These are phyloP conservation scores for Aspergillus brunneoviolaceus DNA, from an alignment of 2,329 filamentous ascomycete species.

Conservation along the genomic window DNA sequence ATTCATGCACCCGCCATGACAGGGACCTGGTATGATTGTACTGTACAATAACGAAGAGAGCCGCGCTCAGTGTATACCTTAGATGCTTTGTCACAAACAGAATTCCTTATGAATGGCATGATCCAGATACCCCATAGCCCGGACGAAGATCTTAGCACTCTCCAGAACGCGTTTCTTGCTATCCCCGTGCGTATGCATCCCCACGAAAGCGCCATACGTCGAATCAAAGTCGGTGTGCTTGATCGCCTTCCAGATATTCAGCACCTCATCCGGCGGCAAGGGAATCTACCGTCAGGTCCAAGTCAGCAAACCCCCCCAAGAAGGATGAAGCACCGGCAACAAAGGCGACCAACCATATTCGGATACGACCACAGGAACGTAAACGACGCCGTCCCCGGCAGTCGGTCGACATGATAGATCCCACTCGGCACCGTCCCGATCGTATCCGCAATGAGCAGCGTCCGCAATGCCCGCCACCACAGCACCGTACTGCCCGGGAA, in stretches of 20 bases:
- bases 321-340: background rate
- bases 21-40: background rate
- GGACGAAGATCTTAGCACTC: slow-evolving; percentile 73
- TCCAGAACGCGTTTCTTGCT: slow-evolving; percentile 68
- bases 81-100: slow-evolving; percentile 9
- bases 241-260: slow-evolving; percentile 68
- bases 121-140: slow-evolving; percentile 37
- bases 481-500: slow-evolving; percentile 73
- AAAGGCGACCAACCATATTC: slow-evolving; percentile 49
- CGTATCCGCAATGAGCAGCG: slow-evolving; percentile 74
- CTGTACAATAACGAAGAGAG: background rate
- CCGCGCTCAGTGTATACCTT: background rate
- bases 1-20: background rate
- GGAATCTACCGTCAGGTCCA: slow-evolving; percentile 60
- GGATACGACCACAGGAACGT: slow-evolving; percentile 76
- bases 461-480: slow-evolving; percentile 59
- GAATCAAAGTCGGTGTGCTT: slow-evolving; percentile 61
- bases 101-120: slow-evolving; percentile 33
- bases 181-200: slow-evolving; percentile 59
- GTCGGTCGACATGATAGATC: slow-evolving; percentile 32
- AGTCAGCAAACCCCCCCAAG: no score
- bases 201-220: slow-evolving; percentile 67
- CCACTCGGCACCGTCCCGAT: slow-evolving; percentile 65
- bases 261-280: slow-evolving; percentile 62
- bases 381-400: slow-evolving; percentile 53